Evolutionary conservation across 768 basidiomycete genomes (phyloP), one percentile per base, ranked within the genome.

Genomic region (Tulasnella sp.): DNA sequence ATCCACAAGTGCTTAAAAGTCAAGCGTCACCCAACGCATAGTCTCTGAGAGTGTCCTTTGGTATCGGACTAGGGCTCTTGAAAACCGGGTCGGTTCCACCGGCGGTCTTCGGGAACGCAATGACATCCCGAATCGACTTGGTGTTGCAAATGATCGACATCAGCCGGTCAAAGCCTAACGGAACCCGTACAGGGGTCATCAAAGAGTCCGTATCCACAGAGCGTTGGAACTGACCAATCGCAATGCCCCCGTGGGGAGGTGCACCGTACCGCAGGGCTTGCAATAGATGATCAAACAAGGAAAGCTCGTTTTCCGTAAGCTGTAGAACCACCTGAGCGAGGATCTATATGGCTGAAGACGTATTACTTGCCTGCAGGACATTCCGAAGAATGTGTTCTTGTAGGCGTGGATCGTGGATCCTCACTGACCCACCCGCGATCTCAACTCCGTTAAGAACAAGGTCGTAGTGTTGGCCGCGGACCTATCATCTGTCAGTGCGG

Each of bases 401-500:
- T 80, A 96, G 83, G 42, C 65, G 68, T 6, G 86, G 80, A 69
- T 94, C 90, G 66, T 97, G 92, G 21, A 97, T 79, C 65, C 92
- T 81, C 60, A 97, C 92, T 37, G 86, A 90, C 25, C 92, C 92
- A 25, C 92, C 92, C 6, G 90, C 92, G 62, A 97, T 86, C 72
- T 97, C 92, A 58, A 84, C 79, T 5, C 92, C 92, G 68, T 97
- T 91, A 61, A 97, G 68, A 27, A 97, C 91, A 40, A 97, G 81
- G 72, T 97, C 92, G 66, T 96, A 97, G 69, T 97, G 92, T 67
- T 97, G 92, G 15, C 91, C 92, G 52, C 92, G 82, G 64, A 93
- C 84, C n/a, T n/a, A n/a, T n/a, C n/a, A n/a, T n/a, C n/a, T n/a
- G n/a, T n/a, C n/a, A n/a, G n/a, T n/a, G n/a, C n/a, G n/a, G n/a